phyloP scores from a whole-genome alignment of 108 stramenopile species.

The Pseudonitzschia multistriata region DNA sequence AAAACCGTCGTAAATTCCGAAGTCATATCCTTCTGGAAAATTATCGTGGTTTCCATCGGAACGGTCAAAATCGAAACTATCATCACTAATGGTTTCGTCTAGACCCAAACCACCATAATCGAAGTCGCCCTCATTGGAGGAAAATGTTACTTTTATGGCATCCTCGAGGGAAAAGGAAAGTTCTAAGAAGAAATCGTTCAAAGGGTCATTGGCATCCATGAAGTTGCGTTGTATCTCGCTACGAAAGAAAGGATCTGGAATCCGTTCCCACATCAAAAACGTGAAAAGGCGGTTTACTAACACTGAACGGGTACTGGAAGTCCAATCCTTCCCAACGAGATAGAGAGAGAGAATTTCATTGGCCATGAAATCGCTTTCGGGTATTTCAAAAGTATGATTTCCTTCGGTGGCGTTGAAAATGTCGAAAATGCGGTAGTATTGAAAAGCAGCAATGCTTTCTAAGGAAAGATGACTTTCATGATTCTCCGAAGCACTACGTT shows the following conservation, averaged over 20 bases:
- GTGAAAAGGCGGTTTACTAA: neutral
- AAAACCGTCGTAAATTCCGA: neutral
- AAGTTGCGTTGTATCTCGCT: neutral
- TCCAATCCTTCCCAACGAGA: neutral
- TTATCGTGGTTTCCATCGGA: neutral
- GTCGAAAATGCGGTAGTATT: neutral
- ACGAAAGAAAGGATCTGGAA: neutral
- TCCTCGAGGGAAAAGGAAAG: neutral
- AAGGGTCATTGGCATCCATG: neutral
- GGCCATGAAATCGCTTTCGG: neutral
- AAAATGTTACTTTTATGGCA: neutral
- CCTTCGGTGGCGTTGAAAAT: neutral
- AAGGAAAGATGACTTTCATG: neutral
- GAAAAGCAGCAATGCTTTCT: neutral
- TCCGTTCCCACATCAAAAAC: constrained; percentile 3
- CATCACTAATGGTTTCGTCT: neutral
- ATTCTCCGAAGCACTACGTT: neutral
- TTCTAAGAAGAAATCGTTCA: neutral
- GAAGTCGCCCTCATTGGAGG: neutral
- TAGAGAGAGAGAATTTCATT: neutral
- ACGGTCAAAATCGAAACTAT: neutral
- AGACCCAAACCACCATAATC: neutral
- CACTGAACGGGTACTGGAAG: neutral
- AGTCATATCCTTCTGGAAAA: neutral
- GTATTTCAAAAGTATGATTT: neutral